Evolutionary conservation across 805 yeast genomes (phyloP).

Genomic region (Schwanniomyces pseudopolymorphus): DNA sequence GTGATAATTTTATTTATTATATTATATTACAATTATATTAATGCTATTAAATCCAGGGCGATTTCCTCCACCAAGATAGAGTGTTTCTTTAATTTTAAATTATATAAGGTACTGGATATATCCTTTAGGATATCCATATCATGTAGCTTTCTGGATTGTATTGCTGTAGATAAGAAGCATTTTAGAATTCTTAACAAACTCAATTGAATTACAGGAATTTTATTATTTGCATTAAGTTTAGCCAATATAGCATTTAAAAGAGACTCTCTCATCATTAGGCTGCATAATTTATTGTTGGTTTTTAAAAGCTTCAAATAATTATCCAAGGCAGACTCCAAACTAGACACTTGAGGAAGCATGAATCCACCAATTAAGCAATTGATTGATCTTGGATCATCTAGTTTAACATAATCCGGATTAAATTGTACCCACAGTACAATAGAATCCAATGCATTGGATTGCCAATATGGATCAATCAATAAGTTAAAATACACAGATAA

Average conservation of each 20-base stretch:
- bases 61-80: constrained; percentile 41
- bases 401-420: constrained; percentile 20
- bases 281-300: constrained; percentile 16
- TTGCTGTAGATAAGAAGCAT: constrained; percentile 10
- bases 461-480: constrained; percentile 56
- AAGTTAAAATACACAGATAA: constrained; percentile 39
- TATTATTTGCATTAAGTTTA: constrained; percentile 25
- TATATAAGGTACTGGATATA: constrained; percentile 5
- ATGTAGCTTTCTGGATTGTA: neutral
- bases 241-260: constrained; percentile 28
- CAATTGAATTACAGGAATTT: constrained; percentile 39
- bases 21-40: constrained; percentile 1
- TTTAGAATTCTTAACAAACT: constrained; percentile 31
- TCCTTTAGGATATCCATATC: neutral
- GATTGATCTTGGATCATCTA: constrained; percentile 23
- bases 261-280: constrained; percentile 22
- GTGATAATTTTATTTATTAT: neutral
- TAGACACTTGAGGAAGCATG: constrained; percentile 37
- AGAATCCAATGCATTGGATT: constrained; percentile 54
- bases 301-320: constrained; percentile 36
- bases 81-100: constrained; percentile 15
- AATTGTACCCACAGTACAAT: constrained; percentile 40
- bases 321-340: constrained; percentile 44
- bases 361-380: constrained; percentile 40
- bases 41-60: constrained; percentile 22